Evolutionary conservation across 257 asterid genomes (phyloP), one percentile per base, ranked within the genome.

Genomic region (Solanum lycopersicoides): DNA sequence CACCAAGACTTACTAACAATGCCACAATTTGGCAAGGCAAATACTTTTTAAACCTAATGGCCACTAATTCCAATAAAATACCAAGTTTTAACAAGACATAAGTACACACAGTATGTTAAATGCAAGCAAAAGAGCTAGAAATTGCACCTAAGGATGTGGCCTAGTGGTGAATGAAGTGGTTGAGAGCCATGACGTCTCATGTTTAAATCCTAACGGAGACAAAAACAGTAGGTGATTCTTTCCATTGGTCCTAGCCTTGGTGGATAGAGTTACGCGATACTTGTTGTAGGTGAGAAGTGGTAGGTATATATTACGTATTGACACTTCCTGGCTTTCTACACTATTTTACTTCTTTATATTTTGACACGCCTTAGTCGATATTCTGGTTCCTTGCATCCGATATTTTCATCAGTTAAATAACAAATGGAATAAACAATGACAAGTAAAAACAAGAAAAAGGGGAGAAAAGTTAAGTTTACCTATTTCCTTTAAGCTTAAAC

Each of bases 401-500:
- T 53, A 56, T 6, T 18, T 7, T 56, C n/a, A 56, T 18, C 65
- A 18, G 4, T 56, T 23, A 56, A 56, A 56, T 56, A 56, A 56
- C 65, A 56, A 56, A 0, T 56, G 65, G 20, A 56, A 23, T 56
- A 56, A 56, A 56, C 65, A 56, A 56, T 56, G n/a, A 56, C n/a
- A 63, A 71, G 42, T 32, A 71, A 71, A 71, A 25, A 34, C 77
- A 8, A 71, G n/a, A 9, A 73, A 20, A 73, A 73, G 5, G 9
- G 42, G 7, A 20, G 23, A 35, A 34, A 66, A n/a, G 34, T 41
- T 20, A 4, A 71, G 3, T 6, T 18, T 83, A 96, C 98, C 98
- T 93, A 68, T 95, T 93, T 45, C 98, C 98, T 83, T 87, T 93
- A 35, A 94, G 90, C 86, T 89, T 93, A 88, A 95, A 96, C 98